A percentile compares a stretch with the other conserved stretches of the same genome.
These are phyloP conservation scores for Gossypium gossypioides DNA, from an alignment of 441 rosid species.

Conservation along the genomic window DNA sequence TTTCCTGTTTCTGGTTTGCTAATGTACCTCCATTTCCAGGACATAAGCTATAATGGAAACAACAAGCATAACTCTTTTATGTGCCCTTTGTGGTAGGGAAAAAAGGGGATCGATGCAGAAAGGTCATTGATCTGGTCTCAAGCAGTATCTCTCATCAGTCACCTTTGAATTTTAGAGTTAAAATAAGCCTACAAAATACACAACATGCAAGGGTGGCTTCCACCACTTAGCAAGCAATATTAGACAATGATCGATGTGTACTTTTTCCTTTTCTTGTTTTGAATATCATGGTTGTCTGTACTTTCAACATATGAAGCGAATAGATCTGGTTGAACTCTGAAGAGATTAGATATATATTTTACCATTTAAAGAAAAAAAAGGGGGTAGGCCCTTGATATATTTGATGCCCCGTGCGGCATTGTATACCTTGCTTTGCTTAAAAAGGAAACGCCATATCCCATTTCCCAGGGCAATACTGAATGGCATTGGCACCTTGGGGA, in stretches of 20 bases:
- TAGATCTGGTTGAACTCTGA: neutral
- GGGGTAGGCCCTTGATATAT: neutral
- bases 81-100: neutral
- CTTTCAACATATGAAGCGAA: neutral
- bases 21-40: constrained; percentile 18
- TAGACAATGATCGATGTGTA: neutral
- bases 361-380: neutral
- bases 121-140: constrained; percentile 22
- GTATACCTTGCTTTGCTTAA: neutral
- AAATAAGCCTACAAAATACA: neutral
- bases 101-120: constrained; percentile 17
- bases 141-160: neutral
- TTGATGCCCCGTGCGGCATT: neutral
- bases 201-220: constrained; percentile 11
- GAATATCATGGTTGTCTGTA: too few species aligned
- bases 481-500: neutral
- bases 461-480: neutral
- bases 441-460: neutral
- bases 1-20: constrained; percentile 12
- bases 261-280: too few species aligned
- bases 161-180: constrained; percentile 1
- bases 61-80: constrained; percentile 11
- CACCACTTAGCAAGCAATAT: neutral
- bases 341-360: neutral
- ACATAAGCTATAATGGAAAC: constrained; percentile 20